phyloP scores from a whole-genome alignment of 306 rosid species.

The Delonix regia region DNA sequence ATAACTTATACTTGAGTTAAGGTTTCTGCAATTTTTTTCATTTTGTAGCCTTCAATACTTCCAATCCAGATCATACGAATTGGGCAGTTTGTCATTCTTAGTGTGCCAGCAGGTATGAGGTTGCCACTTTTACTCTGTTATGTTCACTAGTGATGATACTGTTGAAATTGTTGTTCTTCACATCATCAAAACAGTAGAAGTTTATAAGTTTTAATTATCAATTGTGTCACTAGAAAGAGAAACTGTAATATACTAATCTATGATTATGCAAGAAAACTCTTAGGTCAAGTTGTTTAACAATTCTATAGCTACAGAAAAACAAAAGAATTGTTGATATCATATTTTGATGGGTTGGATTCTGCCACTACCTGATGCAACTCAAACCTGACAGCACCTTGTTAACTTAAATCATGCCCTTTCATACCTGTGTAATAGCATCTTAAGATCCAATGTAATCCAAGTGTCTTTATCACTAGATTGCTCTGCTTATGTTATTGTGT shows the following conservation, averaged over 20 bases:
- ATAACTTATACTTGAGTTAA: conserved; percentile 18
- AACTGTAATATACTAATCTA: conserved; percentile 22
- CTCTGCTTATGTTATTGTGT: neutral
- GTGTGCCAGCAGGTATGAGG: conserved; percentile 85
- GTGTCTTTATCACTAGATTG: neutral
- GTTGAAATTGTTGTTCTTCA: conserved; percentile 22
- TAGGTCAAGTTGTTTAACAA: conserved; percentile 14
- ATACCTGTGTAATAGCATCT: neutral
- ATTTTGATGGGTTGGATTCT: conserved; percentile 24
- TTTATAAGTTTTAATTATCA: conserved; percentile 5
- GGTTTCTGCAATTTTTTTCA: conserved; percentile 10
- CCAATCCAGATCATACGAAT: conserved; percentile 86
- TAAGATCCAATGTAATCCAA: neutral
- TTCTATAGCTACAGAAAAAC: conserved; percentile 11
- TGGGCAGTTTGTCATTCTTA: conserved; percentile 81
- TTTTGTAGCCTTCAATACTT: conserved; percentile 91
- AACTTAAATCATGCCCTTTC: conserved; percentile 1
- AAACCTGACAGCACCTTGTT: conserved; percentile 8
- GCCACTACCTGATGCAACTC: conserved; percentile 3
- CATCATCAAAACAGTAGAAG: neutral
- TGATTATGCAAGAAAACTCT: neutral
- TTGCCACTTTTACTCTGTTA: conserved; percentile 11
- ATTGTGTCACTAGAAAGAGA: conserved; percentile 8
- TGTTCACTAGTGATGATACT: conserved; percentile 1
- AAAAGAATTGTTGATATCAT: neutral